Conservation (phyloP, 768 basidiomycete species). For the Macrolepiota albuminosa region DNA sequence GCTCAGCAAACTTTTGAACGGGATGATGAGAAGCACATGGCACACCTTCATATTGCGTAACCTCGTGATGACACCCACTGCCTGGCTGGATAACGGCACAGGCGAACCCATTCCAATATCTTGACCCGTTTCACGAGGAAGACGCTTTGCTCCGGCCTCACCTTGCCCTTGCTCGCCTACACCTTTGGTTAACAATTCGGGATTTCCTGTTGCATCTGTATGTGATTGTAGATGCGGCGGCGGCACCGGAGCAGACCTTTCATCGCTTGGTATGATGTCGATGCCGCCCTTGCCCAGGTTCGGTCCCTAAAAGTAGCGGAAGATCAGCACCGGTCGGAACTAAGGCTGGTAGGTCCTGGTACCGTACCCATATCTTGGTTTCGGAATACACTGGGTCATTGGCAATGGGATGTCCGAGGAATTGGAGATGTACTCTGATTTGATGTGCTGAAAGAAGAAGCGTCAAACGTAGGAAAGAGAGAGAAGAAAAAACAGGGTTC, state of each 20-base stretch:
- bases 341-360: conserved; percentile 5
- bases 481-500: conserved; percentile 10
- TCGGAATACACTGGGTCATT: conserved; percentile 95
- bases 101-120: conserved; percentile 89
- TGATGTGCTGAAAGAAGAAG: conserved; percentile 73
- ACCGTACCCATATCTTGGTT: conserved; percentile 75
- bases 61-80: conserved; percentile 71
- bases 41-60: conserved; percentile 80
- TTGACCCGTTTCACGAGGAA: conserved; percentile 81
- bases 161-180: conserved; percentile 9
- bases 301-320: conserved; percentile 44
- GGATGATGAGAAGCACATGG: neutral
- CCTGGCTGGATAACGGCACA: conserved; percentile 70
- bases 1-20: neutral
- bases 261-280: conserved; percentile 64
- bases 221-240: conserved; percentile 41
- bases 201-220: conserved; percentile 36
- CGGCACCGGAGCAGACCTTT: conserved; percentile 59
- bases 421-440: conserved; percentile 95
- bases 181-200: conserved; percentile 36
- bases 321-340: conserved; percentile 1
- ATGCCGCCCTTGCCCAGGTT: conserved; percentile 77
- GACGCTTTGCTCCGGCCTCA: conserved; percentile 31
- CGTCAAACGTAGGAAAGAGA: neutral
- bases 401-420: conserved; percentile 87